Evolutionary conservation across 306 rosid genomes (phyloP), one percentile per base, ranked within the genome.

Genomic region (Geum urbanum): DNA sequence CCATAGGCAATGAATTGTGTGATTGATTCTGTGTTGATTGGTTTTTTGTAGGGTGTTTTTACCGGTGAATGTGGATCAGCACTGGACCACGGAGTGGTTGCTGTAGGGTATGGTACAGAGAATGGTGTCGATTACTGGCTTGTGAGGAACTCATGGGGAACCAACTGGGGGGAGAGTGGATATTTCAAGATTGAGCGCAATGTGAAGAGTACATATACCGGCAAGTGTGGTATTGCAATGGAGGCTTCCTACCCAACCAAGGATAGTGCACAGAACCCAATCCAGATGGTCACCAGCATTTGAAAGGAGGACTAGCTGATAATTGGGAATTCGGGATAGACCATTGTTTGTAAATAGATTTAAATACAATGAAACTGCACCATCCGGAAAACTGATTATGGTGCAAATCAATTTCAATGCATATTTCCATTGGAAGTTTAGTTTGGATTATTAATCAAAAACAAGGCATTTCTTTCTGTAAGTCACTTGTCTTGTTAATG

Each of bases 111-210:
- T 72, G 98, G 98, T 18, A 75, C 77, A 13, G 97, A 90, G 78
- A 83, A 90, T 55, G 97, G 95, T 12, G 55, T 74, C 7, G 99
- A 94, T 58, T 94, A 88, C 77, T 91, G 99, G 99, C 82, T 94
- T 1, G 95, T 91, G 73, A 91, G 97, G 87, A 94, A 94, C 70
- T 94, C 97, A 16, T 94, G 99, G 99, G 99, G 99, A 54, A 72
- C 74, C 57, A 59, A 37, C 5, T 94, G 99, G 97, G 97, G 99
- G 18, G 97, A 94, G 77, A 76, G 78, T 59, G 99, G 99, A 5
- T 94, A 94, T 76, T 75, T 94, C 82, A 94, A 84, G 80, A 13
- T 94, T 0, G 73, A 94, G 70, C 88, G 99, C 13, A 94, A 94
- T 20, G 77, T 79, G 47, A 48, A 16, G 32, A 11, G 64, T 52